phyloP scores from a whole-genome alignment of 192 early-diverging fungal species.

The Coemansia sp. region DNA sequence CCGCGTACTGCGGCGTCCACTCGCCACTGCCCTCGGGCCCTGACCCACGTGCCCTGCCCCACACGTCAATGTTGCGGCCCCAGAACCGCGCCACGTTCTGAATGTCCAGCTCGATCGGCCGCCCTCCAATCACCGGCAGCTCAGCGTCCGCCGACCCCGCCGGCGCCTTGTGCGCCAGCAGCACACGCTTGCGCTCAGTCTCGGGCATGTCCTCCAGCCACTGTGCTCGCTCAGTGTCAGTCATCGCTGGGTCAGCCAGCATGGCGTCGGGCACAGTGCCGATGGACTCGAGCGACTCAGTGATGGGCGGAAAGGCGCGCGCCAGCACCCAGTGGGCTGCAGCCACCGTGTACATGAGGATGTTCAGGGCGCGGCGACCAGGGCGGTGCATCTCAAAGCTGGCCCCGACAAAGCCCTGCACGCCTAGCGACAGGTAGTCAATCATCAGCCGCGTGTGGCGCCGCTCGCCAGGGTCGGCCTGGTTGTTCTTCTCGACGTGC shows the following conservation, averaged over 20 bases:
- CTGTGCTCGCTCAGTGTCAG: constrained; percentile 36
- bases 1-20: constrained; percentile 71
- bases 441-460: constrained; percentile 65
- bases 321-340: constrained; percentile 67
- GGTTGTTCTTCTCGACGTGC: constrained; percentile 62
- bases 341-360: constrained; percentile 65
- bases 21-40: constrained; percentile 50
- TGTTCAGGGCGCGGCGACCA: constrained; percentile 66
- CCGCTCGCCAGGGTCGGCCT: constrained; percentile 43
- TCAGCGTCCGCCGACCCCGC: constrained; percentile 45
- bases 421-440: constrained; percentile 74
- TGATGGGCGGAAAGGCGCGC: constrained; percentile 65
- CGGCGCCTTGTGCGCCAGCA: constrained; percentile 40
- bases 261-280: constrained; percentile 57
- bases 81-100: constrained; percentile 74
- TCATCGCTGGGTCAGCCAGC: constrained; percentile 43
- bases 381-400: constrained; percentile 72
- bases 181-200: constrained; percentile 38
- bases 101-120: constrained; percentile 73
- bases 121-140: constrained; percentile 58
- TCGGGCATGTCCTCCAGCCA: constrained; percentile 42
- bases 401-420: constrained; percentile 72
- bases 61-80: constrained; percentile 73
- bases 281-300: constrained; percentile 63
- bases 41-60: constrained; percentile 57